A percentile compares a stretch with the other conserved stretches of the same genome.
Evolutionary conservation across 2,329 filamentous ascomycete genomes (phyloP).

Genomic region (Zymoseptoria ardabiliae): DNA sequence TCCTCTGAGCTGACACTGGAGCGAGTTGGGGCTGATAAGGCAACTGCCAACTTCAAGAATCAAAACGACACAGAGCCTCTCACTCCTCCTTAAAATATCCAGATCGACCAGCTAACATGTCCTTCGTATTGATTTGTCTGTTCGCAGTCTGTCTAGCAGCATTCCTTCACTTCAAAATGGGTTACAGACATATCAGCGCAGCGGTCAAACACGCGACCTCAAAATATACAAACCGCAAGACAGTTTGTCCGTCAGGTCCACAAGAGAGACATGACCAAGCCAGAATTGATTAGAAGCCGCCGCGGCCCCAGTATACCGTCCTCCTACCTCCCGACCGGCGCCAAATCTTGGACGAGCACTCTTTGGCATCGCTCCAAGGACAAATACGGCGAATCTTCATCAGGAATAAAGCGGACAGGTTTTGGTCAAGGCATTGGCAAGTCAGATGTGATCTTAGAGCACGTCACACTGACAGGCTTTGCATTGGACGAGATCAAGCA

Average conservation of each 20-base stretch:
- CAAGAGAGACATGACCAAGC: background rate
- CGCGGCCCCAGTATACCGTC: conserved; percentile 36
- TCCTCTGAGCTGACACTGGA: background rate
- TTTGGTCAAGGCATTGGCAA: conserved; percentile 20
- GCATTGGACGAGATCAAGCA: conserved; percentile 61
- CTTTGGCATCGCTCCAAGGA: conserved; percentile 20
- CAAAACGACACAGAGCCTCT: background rate
- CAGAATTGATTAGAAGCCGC: conserved; percentile 1
- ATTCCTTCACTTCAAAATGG: background rate
- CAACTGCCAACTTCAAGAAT: background rate
- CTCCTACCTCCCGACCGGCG: conserved; percentile 49
- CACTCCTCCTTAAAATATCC: no score
- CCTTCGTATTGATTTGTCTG: background rate
- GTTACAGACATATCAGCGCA: background rate
- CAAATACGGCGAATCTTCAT: conserved; percentile 20
- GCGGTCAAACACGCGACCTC: background rate
- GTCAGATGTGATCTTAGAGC: conserved; percentile 13
- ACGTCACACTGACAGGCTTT: conserved; percentile 57
- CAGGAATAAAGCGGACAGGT: conserved; percentile 15
- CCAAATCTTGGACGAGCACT: conserved; percentile 36
- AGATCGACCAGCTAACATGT: background rate
- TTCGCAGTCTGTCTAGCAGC: background rate
- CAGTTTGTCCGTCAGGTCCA: background rate
- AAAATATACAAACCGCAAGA: background rate
- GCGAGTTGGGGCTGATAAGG: background rate